Evolutionary conservation across 2,329 filamentous ascomycete genomes (phyloP).

Genomic region (Aaosphaeria arxii): DNA sequence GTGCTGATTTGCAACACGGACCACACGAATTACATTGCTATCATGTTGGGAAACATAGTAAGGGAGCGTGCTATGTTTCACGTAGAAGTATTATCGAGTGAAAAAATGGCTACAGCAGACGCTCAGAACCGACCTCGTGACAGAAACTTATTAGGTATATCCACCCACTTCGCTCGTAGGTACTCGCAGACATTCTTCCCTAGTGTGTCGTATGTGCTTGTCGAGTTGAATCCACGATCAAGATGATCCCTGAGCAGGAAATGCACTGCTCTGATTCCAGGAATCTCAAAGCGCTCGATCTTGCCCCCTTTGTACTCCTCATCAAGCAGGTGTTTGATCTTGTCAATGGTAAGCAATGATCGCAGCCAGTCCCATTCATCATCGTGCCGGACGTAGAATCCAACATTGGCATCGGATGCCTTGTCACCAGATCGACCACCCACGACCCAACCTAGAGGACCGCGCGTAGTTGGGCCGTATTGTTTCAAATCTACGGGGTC

Average conservation of each 20-base stretch:
- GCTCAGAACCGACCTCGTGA: constrained; percentile 28
- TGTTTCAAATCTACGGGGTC: constrained; percentile 14
- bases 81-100: not conserved
- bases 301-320: constrained; percentile 16
- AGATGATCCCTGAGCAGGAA: constrained; percentile 46
- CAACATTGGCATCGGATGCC: constrained; percentile 21
- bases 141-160: constrained; percentile 43
- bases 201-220: constrained; percentile 41
- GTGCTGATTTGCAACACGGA: not conserved
- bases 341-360: constrained; percentile 16
- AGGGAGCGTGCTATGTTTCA: not conserved
- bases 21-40: not conserved
- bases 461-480: constrained; percentile 32
- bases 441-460: constrained; percentile 34
- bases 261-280: constrained; percentile 34
- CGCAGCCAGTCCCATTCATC: constrained; percentile 28
- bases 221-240: constrained; percentile 41
- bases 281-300: constrained; percentile 31
- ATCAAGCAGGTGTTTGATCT: constrained; percentile 20
- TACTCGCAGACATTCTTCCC: constrained; percentile 47
- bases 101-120: not conserved
- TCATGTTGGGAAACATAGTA: not conserved
- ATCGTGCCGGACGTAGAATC: constrained; percentile 21
- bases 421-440: constrained; percentile 24
- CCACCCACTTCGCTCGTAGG: constrained; percentile 40